Evolutionary conservation across 2,329 filamentous ascomycete genomes (phyloP), one percentile per base, ranked within the genome.

Genomic region (Epichloe uncinata): DNA sequence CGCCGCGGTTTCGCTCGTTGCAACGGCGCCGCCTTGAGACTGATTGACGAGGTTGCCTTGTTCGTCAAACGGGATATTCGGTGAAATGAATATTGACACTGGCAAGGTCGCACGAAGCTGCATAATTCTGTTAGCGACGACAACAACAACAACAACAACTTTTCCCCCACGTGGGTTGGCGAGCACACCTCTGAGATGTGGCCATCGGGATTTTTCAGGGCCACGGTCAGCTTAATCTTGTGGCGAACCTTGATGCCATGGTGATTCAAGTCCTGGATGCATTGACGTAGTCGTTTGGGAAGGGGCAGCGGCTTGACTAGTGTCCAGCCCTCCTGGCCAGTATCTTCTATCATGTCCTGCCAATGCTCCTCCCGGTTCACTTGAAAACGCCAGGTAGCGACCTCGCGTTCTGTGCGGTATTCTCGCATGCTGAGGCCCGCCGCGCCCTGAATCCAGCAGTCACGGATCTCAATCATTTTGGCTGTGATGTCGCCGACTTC

Each of bases 61-160:
- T 48, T 95, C 88, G 59, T 93, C 87, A 37, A 96, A 79, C 0
- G 88, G 85, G 59, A 95, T 81, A 61, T 93, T 93, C 0, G 93
- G 91, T 5, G 93, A 98, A 57, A 97, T 96, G 68, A 95, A 96
- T 38, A 98, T 83, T 49, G 88, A 88, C 15, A 97, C 79, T 1
- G 93, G 90, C 34, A 97, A 79, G 41, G 89, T 93, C 45, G 91
- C 91, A 48, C 91, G 84, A 48, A 96, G 79, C 81, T 86, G 56
- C 41, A 18, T 9, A 3, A 34, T 38, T 38, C 8, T 18, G 37
- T 53, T 22, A 50, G 45, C 42, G 13, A 47, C 45, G 5, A 20
- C 6, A 22, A 8, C n/a, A 12, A 4, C 20, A 20, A 4, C 18
- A 20, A 20, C 6, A 22, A 8, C n/a, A 12, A n/a, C 15, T 8